Evolutionary conservation across 805 yeast species (phyloP).

Genomic region (Ogataea siamensis): DNA sequence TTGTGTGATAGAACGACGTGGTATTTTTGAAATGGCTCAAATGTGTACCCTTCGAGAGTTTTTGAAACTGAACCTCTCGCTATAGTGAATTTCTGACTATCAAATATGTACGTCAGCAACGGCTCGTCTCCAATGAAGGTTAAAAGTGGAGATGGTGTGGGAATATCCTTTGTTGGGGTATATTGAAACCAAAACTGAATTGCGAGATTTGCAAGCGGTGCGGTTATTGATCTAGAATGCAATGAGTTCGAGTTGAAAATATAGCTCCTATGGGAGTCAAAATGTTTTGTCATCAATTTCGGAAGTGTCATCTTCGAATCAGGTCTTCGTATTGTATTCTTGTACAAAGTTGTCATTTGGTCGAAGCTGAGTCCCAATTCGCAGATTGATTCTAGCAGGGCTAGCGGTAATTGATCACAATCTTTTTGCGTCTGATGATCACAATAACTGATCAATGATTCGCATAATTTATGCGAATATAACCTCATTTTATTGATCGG

Average conservation of each 20-base stretch:
- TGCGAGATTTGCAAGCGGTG: constrained; percentile 17
- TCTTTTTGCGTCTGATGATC: background rate
- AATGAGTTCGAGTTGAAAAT: constrained; percentile 13
- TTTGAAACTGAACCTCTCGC: constrained; percentile 9
- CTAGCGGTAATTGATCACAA: constrained; percentile 6
- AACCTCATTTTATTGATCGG: constrained; percentile 22
- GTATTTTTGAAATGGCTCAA: constrained; percentile 27
- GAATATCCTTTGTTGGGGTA: background rate
- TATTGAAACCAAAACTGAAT: constrained; percentile 28
- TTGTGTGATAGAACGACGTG: constrained; percentile 30
- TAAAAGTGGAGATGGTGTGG: constrained; percentile 8
- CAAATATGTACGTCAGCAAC: constrained; percentile 20
- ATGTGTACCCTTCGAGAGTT: constrained; percentile 24
- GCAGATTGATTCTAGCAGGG: constrained; percentile 7
- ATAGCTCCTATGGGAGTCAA: constrained; percentile 11
- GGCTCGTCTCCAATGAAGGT: constrained; percentile 4
- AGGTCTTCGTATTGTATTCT: constrained; percentile 6
- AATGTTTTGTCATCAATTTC: constrained; percentile 7
- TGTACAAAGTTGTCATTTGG: constrained; percentile 16
- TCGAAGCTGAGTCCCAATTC: constrained; percentile 21
- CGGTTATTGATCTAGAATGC: constrained; percentile 6
- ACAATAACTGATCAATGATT: constrained; percentile 11
- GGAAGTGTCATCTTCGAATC: background rate
- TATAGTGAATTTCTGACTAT: constrained; percentile 16
- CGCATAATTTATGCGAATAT: constrained; percentile 16